Percentiles rank a stretch among this genome's conserved stretches.
These are phyloP conservation scores for Stephanodiscus triporus DNA, from an alignment of 108 stramenopile genomes.

Conservation along the genomic window DNA sequence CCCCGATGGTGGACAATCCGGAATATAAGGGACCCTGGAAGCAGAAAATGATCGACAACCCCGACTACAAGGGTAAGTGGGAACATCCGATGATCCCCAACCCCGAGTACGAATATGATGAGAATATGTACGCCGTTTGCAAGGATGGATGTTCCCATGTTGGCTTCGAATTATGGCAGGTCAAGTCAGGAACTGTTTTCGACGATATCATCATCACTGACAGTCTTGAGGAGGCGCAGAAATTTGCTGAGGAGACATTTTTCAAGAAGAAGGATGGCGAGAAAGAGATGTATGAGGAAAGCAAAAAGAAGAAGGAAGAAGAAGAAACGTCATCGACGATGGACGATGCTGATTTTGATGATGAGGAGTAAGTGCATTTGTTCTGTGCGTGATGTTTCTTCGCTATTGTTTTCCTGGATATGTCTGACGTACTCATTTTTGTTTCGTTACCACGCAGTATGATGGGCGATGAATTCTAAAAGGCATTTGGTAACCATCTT, in stretches of 20 bases:
- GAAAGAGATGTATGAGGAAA: conserved; percentile 93
- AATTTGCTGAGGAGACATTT: conserved; percentile 95
- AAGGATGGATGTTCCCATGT: conserved; percentile 95
- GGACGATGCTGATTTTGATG: conserved; percentile 26
- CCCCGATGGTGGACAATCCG: conserved; percentile 98
- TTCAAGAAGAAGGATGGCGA: conserved; percentile 97
- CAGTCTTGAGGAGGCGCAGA: conserved; percentile 94
- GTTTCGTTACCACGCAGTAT: conserved; percentile 8
- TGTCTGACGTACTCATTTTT: not conserved
- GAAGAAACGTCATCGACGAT: conserved; percentile 38
- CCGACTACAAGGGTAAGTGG: conserved; percentile 98
- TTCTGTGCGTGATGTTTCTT: not conserved
- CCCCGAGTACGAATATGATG: conserved; percentile 92
- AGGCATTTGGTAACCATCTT: not conserved
- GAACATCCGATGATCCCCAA: conserved; percentile 94
- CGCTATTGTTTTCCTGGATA: not conserved
- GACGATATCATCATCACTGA: conserved; percentile 99
- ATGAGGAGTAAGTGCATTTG: conserved; percentile 28
- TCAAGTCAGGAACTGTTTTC: conserved; percentile 96
- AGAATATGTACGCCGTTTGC: conserved; percentile 93
- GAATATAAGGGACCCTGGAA: conserved; percentile 96
- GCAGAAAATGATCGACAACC: conserved; percentile 95
- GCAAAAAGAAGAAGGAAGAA: conserved; percentile 66
- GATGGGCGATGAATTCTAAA: conserved; percentile 53
- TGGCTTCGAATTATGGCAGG: conserved; percentile 99